Percentiles rank a stretch among this genome's conserved stretches.
phyloP scores from a whole-genome alignment of 306 rosid species.

The Acacia crassicarpa region DNA sequence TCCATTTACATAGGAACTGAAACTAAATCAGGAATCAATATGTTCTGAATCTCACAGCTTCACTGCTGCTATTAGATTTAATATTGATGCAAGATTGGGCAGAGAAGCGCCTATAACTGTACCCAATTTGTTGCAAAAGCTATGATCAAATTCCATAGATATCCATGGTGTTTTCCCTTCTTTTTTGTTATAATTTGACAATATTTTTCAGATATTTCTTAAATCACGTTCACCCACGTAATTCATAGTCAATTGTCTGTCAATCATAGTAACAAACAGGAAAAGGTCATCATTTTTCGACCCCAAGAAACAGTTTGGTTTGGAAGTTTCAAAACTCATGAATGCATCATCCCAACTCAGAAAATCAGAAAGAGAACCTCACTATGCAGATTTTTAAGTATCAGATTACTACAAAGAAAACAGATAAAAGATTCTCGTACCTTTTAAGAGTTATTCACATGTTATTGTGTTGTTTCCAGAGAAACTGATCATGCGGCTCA shows the following conservation, averaged over 20 bases:
- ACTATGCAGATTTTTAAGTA: neutral
- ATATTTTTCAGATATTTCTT: too few species aligned
- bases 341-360: neutral
- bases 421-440: conserved; percentile 18
- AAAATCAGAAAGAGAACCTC: neutral
- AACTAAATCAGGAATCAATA: neutral
- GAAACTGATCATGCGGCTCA: neutral
- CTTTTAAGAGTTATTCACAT: conserved; percentile 28
- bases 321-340: neutral
- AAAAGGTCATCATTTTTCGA: too few species aligned
- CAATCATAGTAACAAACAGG: too few species aligned
- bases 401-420: neutral
- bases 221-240: too few species aligned
- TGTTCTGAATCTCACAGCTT: neutral
- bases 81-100: neutral
- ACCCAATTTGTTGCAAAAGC: too few species aligned
- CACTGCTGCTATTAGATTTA: neutral
- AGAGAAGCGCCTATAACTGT: neutral
- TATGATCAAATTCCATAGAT: neutral
- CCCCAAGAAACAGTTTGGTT: neutral
- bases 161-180: neutral
- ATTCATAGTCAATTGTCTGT: too few species aligned
- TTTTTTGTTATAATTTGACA: too few species aligned
- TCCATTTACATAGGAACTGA: neutral
- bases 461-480: neutral